Evolutionary conservation across 2,329 filamentous ascomycete species (phyloP).

Genomic region (Arachnomyces sp.): DNA sequence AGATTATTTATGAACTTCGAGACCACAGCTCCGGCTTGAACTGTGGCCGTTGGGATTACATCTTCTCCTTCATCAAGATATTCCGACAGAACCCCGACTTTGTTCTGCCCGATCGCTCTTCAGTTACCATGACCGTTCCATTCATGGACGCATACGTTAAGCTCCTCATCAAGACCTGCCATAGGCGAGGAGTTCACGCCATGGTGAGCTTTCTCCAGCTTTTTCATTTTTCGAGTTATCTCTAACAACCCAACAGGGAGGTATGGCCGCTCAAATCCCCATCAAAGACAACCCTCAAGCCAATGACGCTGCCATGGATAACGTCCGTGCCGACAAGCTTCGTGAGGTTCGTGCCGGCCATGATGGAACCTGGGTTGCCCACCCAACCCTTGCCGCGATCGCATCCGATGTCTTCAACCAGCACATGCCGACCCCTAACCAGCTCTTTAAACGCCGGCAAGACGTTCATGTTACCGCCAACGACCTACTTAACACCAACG

Average conservation of each 20-base stretch:
- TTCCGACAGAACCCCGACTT: slow-evolving; percentile 94
- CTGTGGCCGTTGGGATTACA: slow-evolving; percentile 99
- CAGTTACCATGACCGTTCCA: slow-evolving; percentile 94
- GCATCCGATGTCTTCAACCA: slow-evolving; percentile 93
- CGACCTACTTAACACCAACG: slow-evolving; percentile 96
- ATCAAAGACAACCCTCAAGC: slow-evolving; percentile 90
- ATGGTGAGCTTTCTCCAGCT: slow-evolving; percentile 55
- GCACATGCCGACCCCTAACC: slow-evolving; percentile 97
- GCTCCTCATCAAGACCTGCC: slow-evolving; percentile 96
- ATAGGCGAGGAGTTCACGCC: slow-evolving; percentile 91
- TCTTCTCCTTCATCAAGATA: slow-evolving; percentile 99
- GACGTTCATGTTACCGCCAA: slow-evolving; percentile 80
- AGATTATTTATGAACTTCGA: slow-evolving; percentile 96
- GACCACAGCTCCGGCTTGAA: slow-evolving; percentile 95
- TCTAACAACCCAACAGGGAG: slow-evolving; percentile 43
- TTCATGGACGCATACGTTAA: slow-evolving; percentile 99
- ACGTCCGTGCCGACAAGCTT: slow-evolving; percentile 88
- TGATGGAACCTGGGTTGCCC: slow-evolving; percentile 95
- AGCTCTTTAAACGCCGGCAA: slow-evolving; percentile 83
- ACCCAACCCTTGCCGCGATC: slow-evolving; percentile 82
- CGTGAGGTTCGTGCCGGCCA: slow-evolving; percentile 92
- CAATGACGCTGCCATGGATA: slow-evolving; percentile 91
- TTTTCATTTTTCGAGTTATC: not conserved
- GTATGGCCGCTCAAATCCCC: slow-evolving; percentile 97
- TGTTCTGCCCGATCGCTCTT: slow-evolving; percentile 81